Conservation (phyloP, 1,139 yeast genomes). For the Sugiyamaella pinicola region DNA sequence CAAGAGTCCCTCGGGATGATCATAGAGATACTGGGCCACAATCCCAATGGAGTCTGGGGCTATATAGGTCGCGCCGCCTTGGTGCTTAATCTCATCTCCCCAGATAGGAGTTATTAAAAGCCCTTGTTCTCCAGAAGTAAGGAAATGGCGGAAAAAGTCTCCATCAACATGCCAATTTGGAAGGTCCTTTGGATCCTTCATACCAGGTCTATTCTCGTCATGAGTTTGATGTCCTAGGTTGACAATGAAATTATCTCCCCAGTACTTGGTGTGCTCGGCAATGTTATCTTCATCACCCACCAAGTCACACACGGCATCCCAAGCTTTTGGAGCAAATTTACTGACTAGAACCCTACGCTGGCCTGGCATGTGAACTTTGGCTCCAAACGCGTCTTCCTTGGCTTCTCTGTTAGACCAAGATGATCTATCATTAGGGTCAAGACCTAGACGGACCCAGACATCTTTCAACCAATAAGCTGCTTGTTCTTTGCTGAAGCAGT, state of each 20-base stretch:
- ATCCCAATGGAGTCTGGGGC: slow-evolving; percentile 23
- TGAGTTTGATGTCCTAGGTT: slow-evolving; percentile 19
- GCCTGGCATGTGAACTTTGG: slow-evolving; percentile 21
- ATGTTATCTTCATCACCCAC: slow-evolving; percentile 21
- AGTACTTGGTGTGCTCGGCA: slow-evolving; percentile 18
- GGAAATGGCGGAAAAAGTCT: slow-evolving; percentile 22
- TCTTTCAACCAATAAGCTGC: slow-evolving; percentile 23
- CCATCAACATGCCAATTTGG: slow-evolving; percentile 24
- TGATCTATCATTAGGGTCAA: slow-evolving; percentile 20
- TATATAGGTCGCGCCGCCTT: slow-evolving; percentile 21
- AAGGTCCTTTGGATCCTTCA: slow-evolving; percentile 17
- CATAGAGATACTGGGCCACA: slow-evolving; percentile 18
- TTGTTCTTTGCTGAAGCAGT: slow-evolving; percentile 20
- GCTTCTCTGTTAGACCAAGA: slow-evolving; percentile 19
- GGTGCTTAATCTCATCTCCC: slow-evolving; percentile 21
- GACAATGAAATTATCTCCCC: slow-evolving; percentile 23
- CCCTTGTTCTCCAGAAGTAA: slow-evolving; percentile 22
- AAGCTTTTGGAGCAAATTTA: slow-evolving; percentile 24
- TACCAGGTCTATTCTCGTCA: slow-evolving; percentile 3
- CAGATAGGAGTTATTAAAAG: slow-evolving; percentile 22
- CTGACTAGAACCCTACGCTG: slow-evolving; percentile 19
- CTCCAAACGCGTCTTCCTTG: slow-evolving; percentile 19
- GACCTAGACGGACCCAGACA: slow-evolving; percentile 22
- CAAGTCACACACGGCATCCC: slow-evolving; percentile 22
- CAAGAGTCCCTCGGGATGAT: slow-evolving; percentile 21